Evolutionary conservation across 1,139 yeast species (phyloP), one percentile per base, ranked within the genome.

Genomic region (Komagataea norvegica): DNA sequence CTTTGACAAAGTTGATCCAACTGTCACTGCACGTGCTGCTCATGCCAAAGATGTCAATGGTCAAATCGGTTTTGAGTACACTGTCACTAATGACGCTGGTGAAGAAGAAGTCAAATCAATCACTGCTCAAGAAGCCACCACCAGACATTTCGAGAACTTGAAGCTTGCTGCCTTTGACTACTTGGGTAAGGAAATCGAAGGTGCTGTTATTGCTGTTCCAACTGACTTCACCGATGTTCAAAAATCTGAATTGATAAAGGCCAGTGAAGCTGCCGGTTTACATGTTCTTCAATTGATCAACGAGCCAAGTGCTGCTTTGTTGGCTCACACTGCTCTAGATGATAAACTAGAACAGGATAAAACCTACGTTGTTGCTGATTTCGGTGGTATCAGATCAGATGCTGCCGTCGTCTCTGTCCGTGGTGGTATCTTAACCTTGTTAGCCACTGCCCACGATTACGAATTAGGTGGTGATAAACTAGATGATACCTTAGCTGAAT

Each of bases 361-460:
- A 66, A 68, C 86, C 43, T 87, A 82, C 54, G 93, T 86, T 38
- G 96, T 93, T 52, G 94, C 95, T 36, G 98, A 91, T 64, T 85
- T 91, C 57, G 99, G 98, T 62, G 97, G 96, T 60, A 75, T 88
- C 53, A 79, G 98, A 67, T 82, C 95, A 29, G 98, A 91, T 60
- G 96, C 91, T 47, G 96, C 98, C 41, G 91, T 93, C 38, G 71
- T 91, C 56, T 78, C 96, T 33, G 86, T 82, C 44, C 82, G 97
- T 70, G 95, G 95, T 46, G 98, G 98, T 55, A 77, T 89, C 48
- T 74, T 86, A 66, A 91, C 98, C 42, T 72, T 88, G 37, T 71
- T 91, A 53, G 82, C 95, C 43, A 87, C 97, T 51, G 78, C 79
- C 44, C 96, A 89, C 59, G 84, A 86, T 61, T 70, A 70, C 55